phyloP scores from a whole-genome alignment of 2,329 filamentous ascomycete genomes.

The Stagonosporopsis chrysanthemi region DNA sequence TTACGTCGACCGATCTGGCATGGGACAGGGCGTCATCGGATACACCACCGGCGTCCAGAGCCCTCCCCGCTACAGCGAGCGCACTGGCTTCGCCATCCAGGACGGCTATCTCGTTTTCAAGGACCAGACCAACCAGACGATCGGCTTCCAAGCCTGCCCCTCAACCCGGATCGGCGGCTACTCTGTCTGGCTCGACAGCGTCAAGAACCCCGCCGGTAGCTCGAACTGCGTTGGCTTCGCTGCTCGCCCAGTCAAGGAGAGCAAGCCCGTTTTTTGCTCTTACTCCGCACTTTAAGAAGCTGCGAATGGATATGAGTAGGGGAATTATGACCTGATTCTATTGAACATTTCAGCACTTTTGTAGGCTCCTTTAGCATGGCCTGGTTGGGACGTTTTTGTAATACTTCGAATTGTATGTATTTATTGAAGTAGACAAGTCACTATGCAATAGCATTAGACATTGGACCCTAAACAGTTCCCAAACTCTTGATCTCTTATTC shows the following conservation, averaged over 20 bases:
- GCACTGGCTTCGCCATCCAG: constrained; percentile 57
- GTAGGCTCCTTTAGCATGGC: constrained; percentile 7
- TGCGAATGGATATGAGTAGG: no score
- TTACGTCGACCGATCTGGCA: constrained; percentile 65
- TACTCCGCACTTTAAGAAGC: constrained; percentile 27
- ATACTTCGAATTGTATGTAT: constrained; percentile 13
- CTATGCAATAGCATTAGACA: neutral
- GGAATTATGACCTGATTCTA: neutral
- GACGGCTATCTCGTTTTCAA: constrained; percentile 57
- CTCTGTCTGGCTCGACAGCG: constrained; percentile 36
- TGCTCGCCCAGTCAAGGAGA: constrained; percentile 34
- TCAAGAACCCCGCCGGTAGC: constrained; percentile 37
- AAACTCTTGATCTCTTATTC: neutral
- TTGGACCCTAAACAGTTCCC: neutral
- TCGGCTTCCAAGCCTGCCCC: constrained; percentile 63
- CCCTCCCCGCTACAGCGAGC: constrained; percentile 55
- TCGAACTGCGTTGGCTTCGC: constrained; percentile 45
- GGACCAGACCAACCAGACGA: constrained; percentile 35
- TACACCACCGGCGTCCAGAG: constrained; percentile 59
- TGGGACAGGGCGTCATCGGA: constrained; percentile 63
- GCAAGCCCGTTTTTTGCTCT: constrained; percentile 27
- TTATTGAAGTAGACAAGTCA: constrained; percentile 1
- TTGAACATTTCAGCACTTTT: neutral
- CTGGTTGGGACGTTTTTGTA: neutral
- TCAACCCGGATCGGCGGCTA: constrained; percentile 50